Percentiles rank a stretch among this genome's conserved stretches.
phyloP scores from a whole-genome alignment of 345 rosid species.

The Brassica rapa region DNA sequence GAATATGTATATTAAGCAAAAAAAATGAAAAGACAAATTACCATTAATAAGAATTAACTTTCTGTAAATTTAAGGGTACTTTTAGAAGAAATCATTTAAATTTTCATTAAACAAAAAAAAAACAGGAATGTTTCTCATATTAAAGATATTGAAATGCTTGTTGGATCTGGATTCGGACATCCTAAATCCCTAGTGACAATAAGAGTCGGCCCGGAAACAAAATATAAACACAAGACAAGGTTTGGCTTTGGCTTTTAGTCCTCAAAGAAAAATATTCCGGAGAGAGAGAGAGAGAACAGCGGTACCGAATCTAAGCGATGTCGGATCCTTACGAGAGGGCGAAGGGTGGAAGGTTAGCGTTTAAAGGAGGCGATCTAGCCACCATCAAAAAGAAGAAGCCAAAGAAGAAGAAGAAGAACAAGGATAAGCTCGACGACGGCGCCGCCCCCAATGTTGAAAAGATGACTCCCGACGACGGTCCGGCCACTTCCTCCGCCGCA shows the following conservation, averaged over 20 bases:
- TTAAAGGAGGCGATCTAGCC: constrained; percentile 3
- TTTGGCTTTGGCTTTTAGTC: not conserved
- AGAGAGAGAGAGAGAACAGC: not conserved
- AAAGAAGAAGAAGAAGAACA: not conserved
- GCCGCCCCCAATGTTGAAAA: not conserved
- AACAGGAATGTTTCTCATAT: no score
- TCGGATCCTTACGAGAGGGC: constrained; percentile 2
- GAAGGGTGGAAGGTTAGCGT: not conserved
- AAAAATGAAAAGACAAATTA: no score
- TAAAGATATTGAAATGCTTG: no score
- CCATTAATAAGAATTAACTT: no score
- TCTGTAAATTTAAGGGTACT: no score
- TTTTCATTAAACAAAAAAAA: no score
- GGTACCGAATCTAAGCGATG: not conserved
- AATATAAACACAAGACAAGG: not conserved
- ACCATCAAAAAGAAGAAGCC: not conserved
- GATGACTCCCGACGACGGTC: not conserved
- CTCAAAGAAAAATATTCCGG: no score
- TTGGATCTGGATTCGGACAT: not conserved
- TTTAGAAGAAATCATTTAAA: no score
- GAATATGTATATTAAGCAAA: no score
- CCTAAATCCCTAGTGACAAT: no score
- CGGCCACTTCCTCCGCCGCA: not conserved
- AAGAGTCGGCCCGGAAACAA: no score
- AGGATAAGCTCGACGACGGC: not conserved